phyloP scores from a whole-genome alignment of 805 yeast species.

The Debaryomyces hansenii region DNA sequence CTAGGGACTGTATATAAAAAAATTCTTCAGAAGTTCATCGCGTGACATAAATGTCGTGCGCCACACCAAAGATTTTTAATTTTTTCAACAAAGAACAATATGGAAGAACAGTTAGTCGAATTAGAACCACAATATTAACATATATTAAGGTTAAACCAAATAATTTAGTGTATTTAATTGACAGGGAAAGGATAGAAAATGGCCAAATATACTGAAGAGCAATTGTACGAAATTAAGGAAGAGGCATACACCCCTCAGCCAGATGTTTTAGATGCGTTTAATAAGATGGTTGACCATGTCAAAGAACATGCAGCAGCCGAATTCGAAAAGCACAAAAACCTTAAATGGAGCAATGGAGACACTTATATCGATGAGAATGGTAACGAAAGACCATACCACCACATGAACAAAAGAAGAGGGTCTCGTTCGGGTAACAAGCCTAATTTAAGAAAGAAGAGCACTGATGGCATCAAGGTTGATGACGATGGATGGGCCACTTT shows the following conservation, averaged over 20 bases:
- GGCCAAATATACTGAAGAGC: constrained; percentile 69
- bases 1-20: too few species aligned
- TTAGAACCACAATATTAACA: too few species aligned
- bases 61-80: not conserved
- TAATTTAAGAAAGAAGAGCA: constrained; percentile 57
- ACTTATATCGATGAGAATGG: constrained; percentile 47
- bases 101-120: too few species aligned
- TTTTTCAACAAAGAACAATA: not conserved
- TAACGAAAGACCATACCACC: constrained; percentile 44
- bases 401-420: constrained; percentile 61
- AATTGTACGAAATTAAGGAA: constrained; percentile 57
- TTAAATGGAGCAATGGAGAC: constrained; percentile 40
- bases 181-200: constrained; percentile 24
- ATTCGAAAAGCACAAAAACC: constrained; percentile 22
- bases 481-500: constrained; percentile 84
- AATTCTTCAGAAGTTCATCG: not conserved
- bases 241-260: constrained; percentile 61
- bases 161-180: not conserved
- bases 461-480: constrained; percentile 54
- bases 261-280: constrained; percentile 64
- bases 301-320: constrained; percentile 43
- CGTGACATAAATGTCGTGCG: not conserved
- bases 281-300: constrained; percentile 65
- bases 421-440: constrained; percentile 50
- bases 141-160: not conserved